phyloP scores from a whole-genome alignment of 1,284 basidiomycete species.

The Irpex rosettiformis region DNA sequence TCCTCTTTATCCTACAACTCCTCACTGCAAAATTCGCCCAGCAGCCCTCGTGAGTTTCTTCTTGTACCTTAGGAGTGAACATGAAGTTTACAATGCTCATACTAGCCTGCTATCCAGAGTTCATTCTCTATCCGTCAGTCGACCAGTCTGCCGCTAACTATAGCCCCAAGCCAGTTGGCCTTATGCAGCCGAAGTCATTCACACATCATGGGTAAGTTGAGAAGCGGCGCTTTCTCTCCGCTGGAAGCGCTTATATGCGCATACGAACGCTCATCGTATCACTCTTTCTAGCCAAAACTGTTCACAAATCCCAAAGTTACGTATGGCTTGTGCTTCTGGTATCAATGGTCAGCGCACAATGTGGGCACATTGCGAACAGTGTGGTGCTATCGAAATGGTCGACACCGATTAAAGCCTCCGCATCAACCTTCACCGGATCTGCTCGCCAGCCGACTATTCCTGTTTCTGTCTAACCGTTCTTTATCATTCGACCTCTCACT shows the following conservation, averaged over 20 bases:
- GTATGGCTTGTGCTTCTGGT: slow-evolving; percentile 35
- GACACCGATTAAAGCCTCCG: slow-evolving; percentile 50
- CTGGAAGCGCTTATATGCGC: slow-evolving; percentile 2
- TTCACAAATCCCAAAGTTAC: slow-evolving; percentile 67
- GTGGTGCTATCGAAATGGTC: slow-evolving; percentile 84
- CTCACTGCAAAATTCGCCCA: slow-evolving; percentile 31
- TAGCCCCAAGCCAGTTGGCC: slow-evolving; percentile 44
- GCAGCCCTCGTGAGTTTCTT: slow-evolving; percentile 33
- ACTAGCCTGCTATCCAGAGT: slow-evolving; percentile 57
- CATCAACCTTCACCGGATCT: not conserved
- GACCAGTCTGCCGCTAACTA: slow-evolving; percentile 31
- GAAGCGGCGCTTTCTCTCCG: not conserved
- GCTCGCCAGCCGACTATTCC: not conserved
- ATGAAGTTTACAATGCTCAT: slow-evolving; percentile 15
- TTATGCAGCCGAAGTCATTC: slow-evolving; percentile 66
- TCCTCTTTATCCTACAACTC: slow-evolving; percentile 40
- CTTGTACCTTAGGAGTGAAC: slow-evolving; percentile 8
- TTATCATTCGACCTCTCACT: not conserved
- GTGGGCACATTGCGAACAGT: slow-evolving; percentile 85
- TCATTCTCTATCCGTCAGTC: slow-evolving; percentile 56
- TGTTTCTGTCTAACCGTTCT: not conserved
- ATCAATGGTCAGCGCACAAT: slow-evolving; percentile 49
- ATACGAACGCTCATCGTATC: slow-evolving; percentile 19
- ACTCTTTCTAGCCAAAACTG: slow-evolving; percentile 51
- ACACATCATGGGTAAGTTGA: slow-evolving; percentile 70